phyloP scores from a whole-genome alignment of 768 basidiomycete species.

The Mycena indigotica region DNA sequence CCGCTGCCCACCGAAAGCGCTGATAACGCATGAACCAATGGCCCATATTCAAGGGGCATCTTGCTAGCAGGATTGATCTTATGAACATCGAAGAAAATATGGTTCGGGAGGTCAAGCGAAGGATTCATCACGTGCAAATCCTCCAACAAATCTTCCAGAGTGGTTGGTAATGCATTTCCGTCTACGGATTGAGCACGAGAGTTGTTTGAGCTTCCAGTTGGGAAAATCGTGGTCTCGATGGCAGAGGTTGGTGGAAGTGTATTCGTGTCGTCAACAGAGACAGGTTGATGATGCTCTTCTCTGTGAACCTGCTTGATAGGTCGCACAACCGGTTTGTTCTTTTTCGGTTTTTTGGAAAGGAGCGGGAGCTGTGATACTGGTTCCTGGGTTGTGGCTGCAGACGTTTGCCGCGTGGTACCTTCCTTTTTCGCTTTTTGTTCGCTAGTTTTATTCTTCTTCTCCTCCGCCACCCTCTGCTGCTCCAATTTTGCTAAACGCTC shows the following conservation, averaged over 20 bases:
- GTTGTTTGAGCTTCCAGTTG: constrained; percentile 48
- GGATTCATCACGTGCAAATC: constrained; percentile 67
- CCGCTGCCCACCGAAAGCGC: constrained; percentile 85
- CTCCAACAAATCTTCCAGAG: constrained; percentile 66
- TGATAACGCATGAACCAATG: constrained; percentile 82
- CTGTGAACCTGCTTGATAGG: constrained; percentile 55
- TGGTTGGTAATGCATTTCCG: constrained; percentile 43
- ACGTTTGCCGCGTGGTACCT: constrained; percentile 12
- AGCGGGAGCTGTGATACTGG: constrained; percentile 66
- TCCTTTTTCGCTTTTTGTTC: constrained; percentile 28
- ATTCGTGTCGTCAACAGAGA: constrained; percentile 41
- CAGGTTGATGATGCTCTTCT: constrained; percentile 52
- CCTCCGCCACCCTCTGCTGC: constrained; percentile 38
- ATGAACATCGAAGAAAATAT: constrained; percentile 74
- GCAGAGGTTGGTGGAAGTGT: constrained; percentile 46
- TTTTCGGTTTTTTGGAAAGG: constrained; percentile 82
- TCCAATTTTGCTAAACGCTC: constrained; percentile 36
- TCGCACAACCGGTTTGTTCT: constrained; percentile 67
- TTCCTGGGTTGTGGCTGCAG: constrained; percentile 32
- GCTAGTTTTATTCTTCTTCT: constrained; percentile 29
- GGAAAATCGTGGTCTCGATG: constrained; percentile 49
- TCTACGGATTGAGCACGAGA: constrained; percentile 67
- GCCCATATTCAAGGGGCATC: constrained; percentile 82
- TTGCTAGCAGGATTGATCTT: constrained; percentile 76
- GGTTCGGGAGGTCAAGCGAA: constrained; percentile 63